Base-by-base conservation (phyloP, 1,139 yeast species). In the Blastobotrys elegans region DNA sequence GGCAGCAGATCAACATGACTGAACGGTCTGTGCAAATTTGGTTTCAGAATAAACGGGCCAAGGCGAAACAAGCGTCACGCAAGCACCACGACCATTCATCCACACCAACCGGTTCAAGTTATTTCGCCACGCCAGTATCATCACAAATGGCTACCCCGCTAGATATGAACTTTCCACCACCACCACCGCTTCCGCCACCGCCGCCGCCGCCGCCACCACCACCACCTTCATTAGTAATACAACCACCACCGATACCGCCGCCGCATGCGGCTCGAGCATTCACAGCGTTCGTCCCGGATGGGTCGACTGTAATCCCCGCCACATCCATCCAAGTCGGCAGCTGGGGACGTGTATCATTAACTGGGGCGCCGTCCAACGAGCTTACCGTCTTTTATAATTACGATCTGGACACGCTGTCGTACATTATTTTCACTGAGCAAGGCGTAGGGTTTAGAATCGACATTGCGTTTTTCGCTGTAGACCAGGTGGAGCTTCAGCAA, bases 31-130 rank as follows among this genome's bases (percentile, higher is more conserved):
- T 90, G 2, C 76, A 96, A 49, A 89, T 90, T 43, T 90, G 97
- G 97, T 90, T 90, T 62, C 97, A 90, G 64, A 90, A 90, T 63
- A 73, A 94, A 57, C 70, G 97, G 52, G 96, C 96, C 17, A 88
- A 88, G 62, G 74, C 80, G 44, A 75, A 90, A 61, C 81, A 78
- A n/a, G 10, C 8, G 17, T 6, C 30, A 13, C 13, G 8, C 13
- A 8, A 27, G 8, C 30, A 27, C 30, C 30, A 27, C 30, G 11
- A 13, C 30, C 30, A 27, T 27, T 8, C 8, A 8, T 8, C 13
- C 8, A n/a, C 31, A 3, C 40, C 30, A 4, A 24, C 10, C 2
- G n/a, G n/a, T 13, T 10, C 20, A 13, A 24, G 31, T 2, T 4
- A 4, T 3, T 37, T 17, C 22, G 17, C 21, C 10, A 37, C 40